A percentile compares a stretch with the other conserved stretches of the same genome.
phyloP scores from a whole-genome alignment of 129 eudicot species.

The Rutidosis leptorrhynchoides region DNA sequence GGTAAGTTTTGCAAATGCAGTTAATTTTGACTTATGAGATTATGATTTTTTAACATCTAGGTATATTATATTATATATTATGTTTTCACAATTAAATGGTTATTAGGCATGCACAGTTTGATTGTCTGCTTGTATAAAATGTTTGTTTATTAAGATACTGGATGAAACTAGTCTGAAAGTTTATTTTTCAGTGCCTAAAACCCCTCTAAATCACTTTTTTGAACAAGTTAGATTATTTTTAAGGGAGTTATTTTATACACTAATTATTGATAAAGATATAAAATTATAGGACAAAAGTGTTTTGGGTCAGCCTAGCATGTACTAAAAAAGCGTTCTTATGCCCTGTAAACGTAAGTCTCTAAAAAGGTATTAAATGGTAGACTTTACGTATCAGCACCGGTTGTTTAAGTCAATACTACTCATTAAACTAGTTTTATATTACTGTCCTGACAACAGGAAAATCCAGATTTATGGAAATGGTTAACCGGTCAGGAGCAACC shows the following conservation, averaged over 20 bases:
- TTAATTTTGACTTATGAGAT: neutral
- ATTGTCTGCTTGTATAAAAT: neutral
- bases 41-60: neutral
- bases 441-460: slow-evolving; percentile 53
- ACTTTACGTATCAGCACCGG: neutral
- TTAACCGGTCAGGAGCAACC: slow-evolving; percentile 84
- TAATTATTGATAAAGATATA: neutral
- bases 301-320: too few species aligned
- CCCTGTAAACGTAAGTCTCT: neutral
- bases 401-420: neutral
- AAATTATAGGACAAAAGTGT: neutral
- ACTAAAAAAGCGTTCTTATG: neutral
- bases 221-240: too few species aligned
- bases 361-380: too few species aligned
- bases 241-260: neutral
- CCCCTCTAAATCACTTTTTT: neutral
- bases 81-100: neutral
- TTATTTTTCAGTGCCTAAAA: neutral
- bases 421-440: neutral
- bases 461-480: slow-evolving; percentile 99
- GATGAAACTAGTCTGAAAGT: neutral
- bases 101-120: neutral
- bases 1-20: slow-evolving; percentile 36
- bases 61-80: neutral
- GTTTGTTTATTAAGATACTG: neutral